Conservation (phyloP, 2,329 filamentous ascomycete genomes). For the Alternaria longipes region DNA sequence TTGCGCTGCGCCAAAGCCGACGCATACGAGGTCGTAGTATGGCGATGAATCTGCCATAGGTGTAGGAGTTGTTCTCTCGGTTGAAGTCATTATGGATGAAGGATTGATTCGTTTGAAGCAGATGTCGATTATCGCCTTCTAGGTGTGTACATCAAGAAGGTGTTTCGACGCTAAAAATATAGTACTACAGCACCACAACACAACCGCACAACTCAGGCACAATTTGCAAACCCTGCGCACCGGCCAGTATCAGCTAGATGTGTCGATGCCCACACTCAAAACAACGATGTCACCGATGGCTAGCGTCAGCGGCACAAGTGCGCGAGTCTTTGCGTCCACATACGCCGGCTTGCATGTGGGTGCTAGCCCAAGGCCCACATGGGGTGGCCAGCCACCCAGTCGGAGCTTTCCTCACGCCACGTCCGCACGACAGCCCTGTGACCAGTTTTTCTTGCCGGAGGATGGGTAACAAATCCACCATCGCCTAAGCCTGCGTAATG, state of each 20-base stretch:
- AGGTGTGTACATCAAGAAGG: conserved; percentile 7
- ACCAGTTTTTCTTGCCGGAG: conserved; percentile 6
- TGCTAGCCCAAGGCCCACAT: conserved; percentile 35
- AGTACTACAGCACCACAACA: conserved; percentile 11
- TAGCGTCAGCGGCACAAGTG: conserved; percentile 21
- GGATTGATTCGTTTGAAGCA: not conserved
- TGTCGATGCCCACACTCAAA: conserved; percentile 18
- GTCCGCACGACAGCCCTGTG: conserved; percentile 11
- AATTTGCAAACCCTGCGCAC: conserved; percentile 25
- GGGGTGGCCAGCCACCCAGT: conserved; percentile 31
- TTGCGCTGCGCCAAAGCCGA: conserved; percentile 49
- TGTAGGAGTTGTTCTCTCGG: conserved; percentile 27
- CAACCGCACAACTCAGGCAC: conserved; percentile 13
- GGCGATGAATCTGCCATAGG: conserved; percentile 22
- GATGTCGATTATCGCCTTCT: not conserved
- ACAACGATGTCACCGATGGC: conserved; percentile 31
- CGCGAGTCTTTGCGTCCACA: conserved; percentile 11
- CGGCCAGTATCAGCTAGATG: conserved; percentile 17
- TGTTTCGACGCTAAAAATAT: conserved; percentile 14
- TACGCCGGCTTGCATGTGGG: conserved; percentile 31
- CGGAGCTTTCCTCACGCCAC: conserved; percentile 24
- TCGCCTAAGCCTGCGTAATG: conserved; percentile 38
- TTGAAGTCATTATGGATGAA: conserved; percentile 32
- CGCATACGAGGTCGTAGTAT: conserved; percentile 46
- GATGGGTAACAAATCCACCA: conserved; percentile 24